A percentile compares a stretch with the other conserved stretches of the same genome.
phyloP scores from a whole-genome alignment of 2,329 filamentous ascomycete genomes.

The Pezicula rhizophila region DNA sequence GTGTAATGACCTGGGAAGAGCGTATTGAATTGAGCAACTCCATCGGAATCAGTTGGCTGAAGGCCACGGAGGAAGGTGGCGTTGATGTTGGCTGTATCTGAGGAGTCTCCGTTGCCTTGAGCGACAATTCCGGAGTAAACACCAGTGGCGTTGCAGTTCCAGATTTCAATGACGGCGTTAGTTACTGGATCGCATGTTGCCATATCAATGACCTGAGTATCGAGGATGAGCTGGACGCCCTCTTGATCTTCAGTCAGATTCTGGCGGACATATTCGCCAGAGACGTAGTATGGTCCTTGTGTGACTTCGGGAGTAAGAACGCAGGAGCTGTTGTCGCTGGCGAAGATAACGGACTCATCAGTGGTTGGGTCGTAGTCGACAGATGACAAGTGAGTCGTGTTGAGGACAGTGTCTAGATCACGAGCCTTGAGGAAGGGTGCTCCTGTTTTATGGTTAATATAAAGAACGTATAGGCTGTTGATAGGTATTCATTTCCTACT shows the following conservation, averaged over 20 bases:
- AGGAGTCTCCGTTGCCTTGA: constrained; percentile 35
- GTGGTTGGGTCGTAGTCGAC: constrained; percentile 29
- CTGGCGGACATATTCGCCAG: constrained; percentile 41
- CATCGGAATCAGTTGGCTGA: constrained; percentile 33
- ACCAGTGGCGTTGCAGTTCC: constrained; percentile 35
- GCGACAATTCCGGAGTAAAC: constrained; percentile 42
- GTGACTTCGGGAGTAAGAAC: constrained; percentile 45
- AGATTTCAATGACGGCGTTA: constrained; percentile 6
- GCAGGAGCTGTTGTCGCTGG: constrained; percentile 35
- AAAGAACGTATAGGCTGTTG: not conserved
- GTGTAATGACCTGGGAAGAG: constrained; percentile 38
- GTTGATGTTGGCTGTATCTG: constrained; percentile 18
- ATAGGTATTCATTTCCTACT: not conserved
- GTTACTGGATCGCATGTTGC: constrained; percentile 32
- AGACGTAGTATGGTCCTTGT: constrained; percentile 47
- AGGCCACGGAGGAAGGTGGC: constrained; percentile 33
- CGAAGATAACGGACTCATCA: constrained; percentile 31
- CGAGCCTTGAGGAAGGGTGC: constrained; percentile 9
- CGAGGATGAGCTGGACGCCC: constrained; percentile 41
- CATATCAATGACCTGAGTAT: constrained; percentile 47
- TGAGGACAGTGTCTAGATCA: constrained; percentile 8
- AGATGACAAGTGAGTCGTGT: constrained; percentile 6
- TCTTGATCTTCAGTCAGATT: constrained; percentile 39
- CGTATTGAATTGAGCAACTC: constrained; percentile 34
- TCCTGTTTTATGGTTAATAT: not conserved